phyloP scores from a whole-genome alignment of 2,329 filamentous ascomycete genomes.

The Stylonectria norvegica region DNA sequence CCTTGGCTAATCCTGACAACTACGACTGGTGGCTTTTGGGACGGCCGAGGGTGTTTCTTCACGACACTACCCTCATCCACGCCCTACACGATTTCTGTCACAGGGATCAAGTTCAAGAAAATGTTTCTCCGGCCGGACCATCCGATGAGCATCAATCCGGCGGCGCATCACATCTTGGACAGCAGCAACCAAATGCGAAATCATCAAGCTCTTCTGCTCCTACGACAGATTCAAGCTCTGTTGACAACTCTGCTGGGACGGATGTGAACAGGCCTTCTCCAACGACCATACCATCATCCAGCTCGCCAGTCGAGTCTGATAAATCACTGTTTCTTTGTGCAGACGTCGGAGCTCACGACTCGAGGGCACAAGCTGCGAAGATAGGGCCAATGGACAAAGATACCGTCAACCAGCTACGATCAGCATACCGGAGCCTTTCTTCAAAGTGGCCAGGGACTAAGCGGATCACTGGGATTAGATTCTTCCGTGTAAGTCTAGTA shows the following conservation, averaged over 20 bases:
- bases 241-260: no score
- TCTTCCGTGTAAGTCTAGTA: not conserved
- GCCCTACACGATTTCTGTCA: not conserved
- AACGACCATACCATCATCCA: not conserved
- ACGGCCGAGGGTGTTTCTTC: not conserved
- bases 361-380: not conserved
- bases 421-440: not conserved
- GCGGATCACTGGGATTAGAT: not conserved
- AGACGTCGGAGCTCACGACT: not conserved
- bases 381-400: not conserved
- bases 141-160: no score
- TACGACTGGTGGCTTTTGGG: not conserved
- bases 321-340: not conserved
- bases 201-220: no score
- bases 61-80: not conserved
- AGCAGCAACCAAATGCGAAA: no score
- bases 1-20: not conserved
- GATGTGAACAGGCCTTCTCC: no score
- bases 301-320: not conserved
- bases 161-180: no score
- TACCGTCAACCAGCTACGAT: not conserved
- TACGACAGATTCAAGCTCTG: no score
- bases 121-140: no score
- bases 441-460: not conserved
- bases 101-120: no score